Evolutionary conservation across 1,139 yeast species (phyloP).

Genomic region (Lodderomyces jiufengensis): DNA sequence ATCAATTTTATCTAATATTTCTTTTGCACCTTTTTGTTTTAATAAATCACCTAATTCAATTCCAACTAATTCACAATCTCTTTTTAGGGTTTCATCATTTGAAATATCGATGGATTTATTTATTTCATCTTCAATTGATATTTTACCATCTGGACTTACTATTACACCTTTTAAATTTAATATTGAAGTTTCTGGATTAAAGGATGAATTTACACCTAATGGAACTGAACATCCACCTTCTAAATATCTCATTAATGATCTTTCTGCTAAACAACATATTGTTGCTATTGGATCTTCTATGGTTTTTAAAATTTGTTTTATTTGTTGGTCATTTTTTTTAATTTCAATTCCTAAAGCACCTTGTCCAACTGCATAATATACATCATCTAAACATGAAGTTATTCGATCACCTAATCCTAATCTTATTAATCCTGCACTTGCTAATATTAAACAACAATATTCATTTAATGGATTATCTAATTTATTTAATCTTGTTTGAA

Average conservation of each 20-base stretch:
- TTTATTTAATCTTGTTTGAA: slow-evolving; percentile 77
- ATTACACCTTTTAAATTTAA: slow-evolving; percentile 68
- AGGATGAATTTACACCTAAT: slow-evolving; percentile 77
- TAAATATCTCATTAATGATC: slow-evolving; percentile 78
- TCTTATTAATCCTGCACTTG: slow-evolving; percentile 87
- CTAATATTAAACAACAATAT: slow-evolving; percentile 76
- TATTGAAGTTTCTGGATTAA: slow-evolving; percentile 38
- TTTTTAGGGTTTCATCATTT: slow-evolving; percentile 14
- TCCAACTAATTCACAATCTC: slow-evolving; percentile 73
- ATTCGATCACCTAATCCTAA: slow-evolving; percentile 70
- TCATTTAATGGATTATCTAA: slow-evolving; percentile 68
- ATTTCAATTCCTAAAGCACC: slow-evolving; percentile 95
- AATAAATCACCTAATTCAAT: slow-evolving; percentile 62
- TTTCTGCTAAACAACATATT: slow-evolving; percentile 82
- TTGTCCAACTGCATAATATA: slow-evolving; percentile 97
- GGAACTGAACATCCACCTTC: slow-evolving; percentile 99
- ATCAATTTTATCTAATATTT: slow-evolving; percentile 76
- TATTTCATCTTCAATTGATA: slow-evolving; percentile 56
- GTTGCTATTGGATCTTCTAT: slow-evolving; percentile 70
- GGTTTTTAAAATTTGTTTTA: slow-evolving; percentile 54
- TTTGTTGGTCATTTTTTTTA: slow-evolving; percentile 59
- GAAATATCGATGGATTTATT: slow-evolving; percentile 33
- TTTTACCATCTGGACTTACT: slow-evolving; percentile 78
- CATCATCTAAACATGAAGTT: slow-evolving; percentile 64
- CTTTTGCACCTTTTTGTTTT: slow-evolving; percentile 75